Base-by-base conservation (phyloP, 2,329 filamentous ascomycete species). In the Aphanoascus verrucosus region DNA sequence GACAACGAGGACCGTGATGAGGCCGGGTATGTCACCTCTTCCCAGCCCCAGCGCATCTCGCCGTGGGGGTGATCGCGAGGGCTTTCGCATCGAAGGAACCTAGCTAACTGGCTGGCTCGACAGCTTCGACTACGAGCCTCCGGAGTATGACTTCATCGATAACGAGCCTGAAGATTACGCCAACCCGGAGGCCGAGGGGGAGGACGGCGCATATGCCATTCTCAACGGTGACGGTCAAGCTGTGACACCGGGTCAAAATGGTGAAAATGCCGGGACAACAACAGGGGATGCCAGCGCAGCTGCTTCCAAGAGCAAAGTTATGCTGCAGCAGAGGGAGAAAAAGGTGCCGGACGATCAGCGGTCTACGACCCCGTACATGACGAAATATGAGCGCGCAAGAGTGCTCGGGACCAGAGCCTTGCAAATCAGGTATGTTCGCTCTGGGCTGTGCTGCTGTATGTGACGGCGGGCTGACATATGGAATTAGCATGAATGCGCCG, bases 361-460 rank as follows among this genome's bases (percentile, higher is more conserved):
- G 63, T 86, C 82, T 20, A 98, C 93, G 7, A 98, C 93, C 28
- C 93, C 91, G 1, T 98, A 96, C 74, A 94, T 98, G 91, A 98
- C 93, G 61, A 98, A 98, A 75, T 98, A 98, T 73, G 93, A 98
- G 77, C 82, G 84, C 63, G 93, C 93, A 58, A 83, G 93, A 66
- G 91, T 98, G 56, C 74, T 98, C 59, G 93, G 93, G 46, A 97
- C 93, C 40, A 80, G 93, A 61, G 93, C 93, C 40, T 72, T 97
- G 67, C 93, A 98, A 72, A 97, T 98, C 67, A 96, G 88, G 88
- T 94, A 71, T 52, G 81, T 64, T 32, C 48, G 41, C 40, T n/a
- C 5, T 17, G 43, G 19, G 5, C 9, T 8, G 50, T 43, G 6
- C 35, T 51, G 12, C 19, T 37, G 17, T 19, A 49, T 28, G 52